Evolutionary conservation across 2,329 filamentous ascomycete species (phyloP).

Genomic region (Aulographum hederae): DNA sequence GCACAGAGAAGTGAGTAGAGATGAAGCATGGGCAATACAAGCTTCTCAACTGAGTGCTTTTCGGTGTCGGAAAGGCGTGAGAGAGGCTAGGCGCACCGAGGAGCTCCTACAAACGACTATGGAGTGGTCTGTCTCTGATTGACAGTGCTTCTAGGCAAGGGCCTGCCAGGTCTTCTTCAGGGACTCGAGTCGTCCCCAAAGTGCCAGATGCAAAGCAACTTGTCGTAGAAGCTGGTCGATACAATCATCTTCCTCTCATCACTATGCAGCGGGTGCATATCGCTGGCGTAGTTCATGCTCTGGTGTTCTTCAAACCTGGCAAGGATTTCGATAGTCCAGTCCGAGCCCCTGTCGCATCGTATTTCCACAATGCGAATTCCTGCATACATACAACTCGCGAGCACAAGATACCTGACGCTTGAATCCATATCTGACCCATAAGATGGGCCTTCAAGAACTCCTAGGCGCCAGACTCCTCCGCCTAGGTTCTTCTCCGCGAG

Average conservation of each 20-base stretch:
- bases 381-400: conserved; percentile 90
- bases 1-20: too few relatives aligned
- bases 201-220: conserved; percentile 49
- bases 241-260: conserved; percentile 28
- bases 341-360: conserved; percentile 13
- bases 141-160: too few relatives aligned
- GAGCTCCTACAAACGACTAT: too few relatives aligned
- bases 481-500: conserved; percentile 48
- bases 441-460: conserved; percentile 29
- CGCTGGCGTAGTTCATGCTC: conserved; percentile 91
- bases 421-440: conserved; percentile 6
- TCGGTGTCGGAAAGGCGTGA: too few relatives aligned
- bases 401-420: conserved; percentile 35
- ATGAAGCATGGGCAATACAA: too few relatives aligned
- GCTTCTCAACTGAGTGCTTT: too few relatives aligned
- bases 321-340: conserved; percentile 46
- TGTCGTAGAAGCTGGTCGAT: conserved; percentile 65
- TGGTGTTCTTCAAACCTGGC: conserved; percentile 66
- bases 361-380: conserved; percentile 47
- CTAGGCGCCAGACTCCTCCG: conserved; percentile 78
- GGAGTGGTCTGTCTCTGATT: too few relatives aligned
- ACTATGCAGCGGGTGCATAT: conserved; percentile 32
- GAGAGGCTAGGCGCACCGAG: too few relatives aligned
- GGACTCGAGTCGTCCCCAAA: too few relatives aligned
- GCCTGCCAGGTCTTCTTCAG: too few relatives aligned